Percentiles rank a stretch among this genome's conserved stretches.
Evolutionary conservation across 2,329 filamentous ascomycete species (phyloP).

Genomic region (Parastagonospora avenae): DNA sequence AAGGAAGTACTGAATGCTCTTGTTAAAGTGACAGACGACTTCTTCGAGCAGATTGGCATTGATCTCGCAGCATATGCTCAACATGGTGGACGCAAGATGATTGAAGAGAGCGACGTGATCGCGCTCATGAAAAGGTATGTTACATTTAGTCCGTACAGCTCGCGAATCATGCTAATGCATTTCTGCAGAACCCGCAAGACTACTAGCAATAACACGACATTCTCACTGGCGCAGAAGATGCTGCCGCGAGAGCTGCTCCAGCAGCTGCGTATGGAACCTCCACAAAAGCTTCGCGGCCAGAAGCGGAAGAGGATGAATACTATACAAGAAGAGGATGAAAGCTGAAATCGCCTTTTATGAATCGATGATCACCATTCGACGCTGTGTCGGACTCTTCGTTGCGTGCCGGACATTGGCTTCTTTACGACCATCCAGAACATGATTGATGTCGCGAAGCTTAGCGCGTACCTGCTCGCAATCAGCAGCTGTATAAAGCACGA

Average conservation of each 20-base stretch:
- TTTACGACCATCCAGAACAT: slow-evolving; percentile 97
- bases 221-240: slow-evolving; percentile 82
- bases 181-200: slow-evolving; percentile 62
- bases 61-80: slow-evolving; percentile 79
- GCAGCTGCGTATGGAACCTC: slow-evolving; percentile 70
- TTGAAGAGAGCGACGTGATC: slow-evolving; percentile 83
- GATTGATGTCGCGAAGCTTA: slow-evolving; percentile 81
- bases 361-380: slow-evolving; percentile 68
- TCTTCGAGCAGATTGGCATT: slow-evolving; percentile 84
- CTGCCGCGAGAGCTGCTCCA: slow-evolving; percentile 83
- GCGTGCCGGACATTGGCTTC: slow-evolving; percentile 76
- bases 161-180: slow-evolving; percentile 7
- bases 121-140: slow-evolving; percentile 82
- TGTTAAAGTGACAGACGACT: slow-evolving; percentile 84
- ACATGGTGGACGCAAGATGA: slow-evolving; percentile 81
- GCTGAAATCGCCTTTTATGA: slow-evolving; percentile 39
- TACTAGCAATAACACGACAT: slow-evolving; percentile 72
- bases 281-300: slow-evolving; percentile 53
- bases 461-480: slow-evolving; percentile 72
- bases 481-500: slow-evolving; percentile 10
- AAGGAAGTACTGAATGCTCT: slow-evolving; percentile 76
- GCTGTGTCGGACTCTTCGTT: slow-evolving; percentile 76
- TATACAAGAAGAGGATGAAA: slow-evolving; percentile 51
- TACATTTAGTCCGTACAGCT: slow-evolving; percentile 25
- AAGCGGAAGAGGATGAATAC: slow-evolving; percentile 51